Percentiles rank a stretch among this genome's conserved stretches.
These are phyloP conservation scores for Acanthamoeba culbertsoni DNA, from an alignment of 208 protist species.

Conservation along the genomic window DNA sequence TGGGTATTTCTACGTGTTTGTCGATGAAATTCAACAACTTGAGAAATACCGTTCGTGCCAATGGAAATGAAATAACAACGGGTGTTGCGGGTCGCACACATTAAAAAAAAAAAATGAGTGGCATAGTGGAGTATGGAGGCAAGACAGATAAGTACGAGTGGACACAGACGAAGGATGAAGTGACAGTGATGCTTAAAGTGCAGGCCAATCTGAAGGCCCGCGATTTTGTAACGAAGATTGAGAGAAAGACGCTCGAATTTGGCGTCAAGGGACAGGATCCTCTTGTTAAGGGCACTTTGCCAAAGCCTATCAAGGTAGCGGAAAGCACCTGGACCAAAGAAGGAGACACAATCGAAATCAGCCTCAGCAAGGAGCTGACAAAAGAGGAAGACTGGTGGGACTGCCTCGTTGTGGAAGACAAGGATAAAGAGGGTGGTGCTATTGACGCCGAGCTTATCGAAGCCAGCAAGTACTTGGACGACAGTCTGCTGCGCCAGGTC, in stretches of 20 bases:
- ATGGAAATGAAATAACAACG: too few species aligned
- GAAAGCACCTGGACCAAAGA: slow-evolving; percentile 45
- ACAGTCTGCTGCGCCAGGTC: neutral
- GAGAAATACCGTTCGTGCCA: too few species aligned
- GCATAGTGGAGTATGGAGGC: slow-evolving; percentile 52
- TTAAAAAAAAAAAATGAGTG: neutral
- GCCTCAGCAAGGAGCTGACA: slow-evolving; percentile 14
- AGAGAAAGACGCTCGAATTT: neutral
- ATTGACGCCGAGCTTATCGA: slow-evolving; percentile 56
- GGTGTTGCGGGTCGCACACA: neutral
- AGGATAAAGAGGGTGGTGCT: neutral
- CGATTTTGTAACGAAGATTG: slow-evolving; percentile 13
- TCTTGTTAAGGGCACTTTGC: neutral
- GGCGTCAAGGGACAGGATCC: slow-evolving; percentile 25
- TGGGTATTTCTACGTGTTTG: too few species aligned
- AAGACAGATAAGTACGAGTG: slow-evolving; percentile 53
- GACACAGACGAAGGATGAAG: slow-evolving; percentile 51
- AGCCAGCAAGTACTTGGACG: slow-evolving; percentile 53
- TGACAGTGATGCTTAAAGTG: slow-evolving; percentile 1
- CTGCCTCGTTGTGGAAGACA: slow-evolving; percentile 30
- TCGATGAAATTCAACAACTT: too few species aligned
- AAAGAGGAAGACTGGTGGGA: slow-evolving; percentile 57
- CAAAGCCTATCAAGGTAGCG: neutral
- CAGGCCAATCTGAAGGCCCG: neutral
- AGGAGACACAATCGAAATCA: slow-evolving; percentile 44